These are phyloP conservation scores for Leishmania gerbilli DNA, from an alignment of 208 protist species.

Conservation along the genomic window DNA sequence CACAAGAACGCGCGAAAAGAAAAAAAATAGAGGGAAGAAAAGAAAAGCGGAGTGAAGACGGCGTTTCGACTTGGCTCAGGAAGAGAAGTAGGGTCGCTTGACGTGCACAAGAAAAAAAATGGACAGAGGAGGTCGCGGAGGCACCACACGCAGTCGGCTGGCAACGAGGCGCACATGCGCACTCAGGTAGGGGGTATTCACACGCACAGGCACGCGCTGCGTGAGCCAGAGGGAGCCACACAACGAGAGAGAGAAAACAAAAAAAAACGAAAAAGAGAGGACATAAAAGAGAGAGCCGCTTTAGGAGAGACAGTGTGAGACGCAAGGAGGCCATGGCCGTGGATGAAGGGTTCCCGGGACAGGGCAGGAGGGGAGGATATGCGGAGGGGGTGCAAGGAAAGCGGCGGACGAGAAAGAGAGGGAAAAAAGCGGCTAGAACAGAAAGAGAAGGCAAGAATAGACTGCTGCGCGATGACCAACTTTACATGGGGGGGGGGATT, in stretches of 20 bases:
- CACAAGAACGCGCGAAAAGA: neutral
- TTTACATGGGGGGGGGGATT: no score
- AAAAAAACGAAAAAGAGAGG: neutral
- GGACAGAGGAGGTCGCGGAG: neutral
- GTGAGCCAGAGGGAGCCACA: neutral
- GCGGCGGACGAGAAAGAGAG: neutral
- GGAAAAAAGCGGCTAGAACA: neutral
- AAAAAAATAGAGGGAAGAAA: neutral
- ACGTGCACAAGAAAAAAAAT: neutral
- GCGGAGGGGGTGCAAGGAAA: neutral
- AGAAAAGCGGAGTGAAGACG: neutral
- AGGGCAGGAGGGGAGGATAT: neutral
- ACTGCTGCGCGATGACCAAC: neutral
- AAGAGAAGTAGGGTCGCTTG: neutral
- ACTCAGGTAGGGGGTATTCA: neutral
- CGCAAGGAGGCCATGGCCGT: neutral
- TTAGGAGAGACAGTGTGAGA: neutral
- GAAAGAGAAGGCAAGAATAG: neutral
- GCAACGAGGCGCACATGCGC: neutral
- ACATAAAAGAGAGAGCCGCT: neutral
- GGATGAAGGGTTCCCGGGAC: neutral
- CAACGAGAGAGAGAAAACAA: neutral
- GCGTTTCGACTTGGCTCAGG: neutral
- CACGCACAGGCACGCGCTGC: neutral
- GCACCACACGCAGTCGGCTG: neutral